Base-by-base conservation (phyloP, 371 early-diverging fungal genomes). In the Saksenaea vasiformis region DNA sequence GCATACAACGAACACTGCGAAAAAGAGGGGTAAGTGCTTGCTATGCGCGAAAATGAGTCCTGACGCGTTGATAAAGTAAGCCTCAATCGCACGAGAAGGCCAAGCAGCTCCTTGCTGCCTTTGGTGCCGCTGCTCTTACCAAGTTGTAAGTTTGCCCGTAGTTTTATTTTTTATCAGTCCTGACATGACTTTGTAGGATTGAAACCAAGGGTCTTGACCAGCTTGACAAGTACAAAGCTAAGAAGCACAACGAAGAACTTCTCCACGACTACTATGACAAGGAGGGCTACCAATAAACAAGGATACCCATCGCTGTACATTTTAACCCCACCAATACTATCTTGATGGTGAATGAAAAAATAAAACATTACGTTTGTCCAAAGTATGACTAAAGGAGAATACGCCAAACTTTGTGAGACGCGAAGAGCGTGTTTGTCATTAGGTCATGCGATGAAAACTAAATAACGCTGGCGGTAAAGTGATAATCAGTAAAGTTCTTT, bases 151-250 rank as follows among this genome's bases (percentile, higher is more conserved):
- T 58, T 38, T 7, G 34, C 7, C 11, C 3, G 3, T 2, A 36
- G 10, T 15, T n/a, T 39, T 41, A n/a, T 59, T 7, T 37, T 7
- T 61, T 60, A 1, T 35, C 15, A 26, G 24, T 43, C 15, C 11
- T 13, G 47, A 44, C 10, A n/a, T 41, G n/a, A 51, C 14, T 44
- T 44, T 57, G 24, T 56, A 70, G 71, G 9, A 60, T 78, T 63
- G 82, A 82, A 61, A 82, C 82, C 68, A 82, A 82, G 74, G 82
- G 82, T 67, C 73, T 82, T 62, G 77, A 82, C 59, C 71, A 58
- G 61, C 39, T 82, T 66, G 82, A 82, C 65, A 67, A 67, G 57
- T 39, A 65, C 41, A 82, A 76, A 72, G 82, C 82, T 43, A 78
- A 78, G 70, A 61, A 60, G 35, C 71, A 80, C 11, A 76, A 76